These are phyloP conservation scores for Penicillium sp. DNA, from an alignment of 2,329 filamentous ascomycete genomes.

Conservation along the genomic window DNA sequence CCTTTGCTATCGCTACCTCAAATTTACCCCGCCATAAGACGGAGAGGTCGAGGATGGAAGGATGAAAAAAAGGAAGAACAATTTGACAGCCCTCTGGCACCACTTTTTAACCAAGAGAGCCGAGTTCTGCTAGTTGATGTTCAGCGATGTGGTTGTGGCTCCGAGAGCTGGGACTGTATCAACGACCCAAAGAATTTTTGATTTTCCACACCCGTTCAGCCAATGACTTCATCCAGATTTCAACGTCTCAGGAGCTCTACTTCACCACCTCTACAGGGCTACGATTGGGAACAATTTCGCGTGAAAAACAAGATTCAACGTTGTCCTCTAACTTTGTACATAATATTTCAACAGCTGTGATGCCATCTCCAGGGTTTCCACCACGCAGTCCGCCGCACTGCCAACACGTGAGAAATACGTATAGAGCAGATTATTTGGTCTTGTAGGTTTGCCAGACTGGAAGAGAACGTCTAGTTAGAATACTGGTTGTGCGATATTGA, in stretches of 20 bases:
- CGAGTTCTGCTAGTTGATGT: not conserved
- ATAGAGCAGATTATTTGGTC: conserved; percentile 48
- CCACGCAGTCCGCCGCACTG: conserved; percentile 22
- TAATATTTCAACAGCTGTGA: conserved; percentile 34
- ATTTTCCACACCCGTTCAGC: conserved; percentile 42
- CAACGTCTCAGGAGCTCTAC: conserved; percentile 27
- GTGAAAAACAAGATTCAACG: conserved; percentile 28
- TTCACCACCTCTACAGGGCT: conserved; percentile 21
- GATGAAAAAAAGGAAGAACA: not conserved
- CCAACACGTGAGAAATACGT: conserved; percentile 22
- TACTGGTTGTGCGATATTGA: not conserved
- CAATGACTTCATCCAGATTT: conserved; percentile 49
- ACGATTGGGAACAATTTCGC: conserved; percentile 15
- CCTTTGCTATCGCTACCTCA: conserved; percentile 17
- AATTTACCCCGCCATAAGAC: conserved; percentile 42
- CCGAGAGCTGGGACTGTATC: conserved; percentile 27
- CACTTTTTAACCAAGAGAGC: not conserved
- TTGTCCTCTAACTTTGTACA: conserved; percentile 46
- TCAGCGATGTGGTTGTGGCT: conserved; percentile 18
- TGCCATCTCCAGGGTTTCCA: conserved; percentile 25
- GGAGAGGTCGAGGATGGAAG: conserved; percentile 11
- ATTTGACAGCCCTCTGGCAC: not conserved
- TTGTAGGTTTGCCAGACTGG: conserved; percentile 70
- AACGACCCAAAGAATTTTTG: conserved; percentile 41
- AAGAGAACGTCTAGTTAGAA: conserved; percentile 28